Conservation (phyloP, 1,284 basidiomycete genomes). For the Pseudozyma tsukubaensis region DNA sequence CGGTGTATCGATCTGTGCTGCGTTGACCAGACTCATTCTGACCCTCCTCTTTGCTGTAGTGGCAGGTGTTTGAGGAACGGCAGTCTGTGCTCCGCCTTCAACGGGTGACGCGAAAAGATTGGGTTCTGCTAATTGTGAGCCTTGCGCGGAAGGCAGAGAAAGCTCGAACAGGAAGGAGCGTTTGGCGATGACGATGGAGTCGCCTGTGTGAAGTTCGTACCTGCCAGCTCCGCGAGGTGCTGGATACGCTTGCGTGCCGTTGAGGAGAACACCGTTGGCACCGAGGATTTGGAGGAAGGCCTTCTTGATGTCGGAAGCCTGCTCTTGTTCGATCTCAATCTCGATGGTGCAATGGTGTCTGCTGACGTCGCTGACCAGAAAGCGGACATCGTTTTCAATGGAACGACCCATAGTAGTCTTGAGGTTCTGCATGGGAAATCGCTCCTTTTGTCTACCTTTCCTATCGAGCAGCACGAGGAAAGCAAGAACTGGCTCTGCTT, state of each 20-base stretch:
- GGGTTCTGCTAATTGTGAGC: neutral
- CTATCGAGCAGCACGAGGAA: conserved; percentile 41
- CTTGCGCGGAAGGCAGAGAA: neutral
- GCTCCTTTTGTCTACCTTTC: conserved; percentile 40
- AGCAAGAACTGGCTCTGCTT: conserved; percentile 27
- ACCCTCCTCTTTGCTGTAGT: conserved; percentile 18
- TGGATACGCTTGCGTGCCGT: conserved; percentile 15
- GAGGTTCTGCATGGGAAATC: conserved; percentile 36
- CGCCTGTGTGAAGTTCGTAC: conserved; percentile 40
- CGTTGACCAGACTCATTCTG: conserved; percentile 51
- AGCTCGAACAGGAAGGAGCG: conserved; percentile 43
- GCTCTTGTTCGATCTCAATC: conserved; percentile 35
- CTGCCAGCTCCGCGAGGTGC: conserved; percentile 31
- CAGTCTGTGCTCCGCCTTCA: conserved; percentile 8
- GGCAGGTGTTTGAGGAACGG: conserved; percentile 19
- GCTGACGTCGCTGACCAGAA: conserved; percentile 42
- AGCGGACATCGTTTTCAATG: conserved; percentile 44
- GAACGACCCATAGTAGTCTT: conserved; percentile 47
- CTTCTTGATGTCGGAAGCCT: conserved; percentile 3
- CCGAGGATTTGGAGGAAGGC: conserved; percentile 43
- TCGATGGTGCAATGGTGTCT: conserved; percentile 48
- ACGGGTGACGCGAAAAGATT: conserved; percentile 23
- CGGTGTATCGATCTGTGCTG: conserved; percentile 46
- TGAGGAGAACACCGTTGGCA: conserved; percentile 43
- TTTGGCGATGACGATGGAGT: conserved; percentile 31